These are phyloP conservation scores for Candida takata DNA, from an alignment of 805 yeast genomes.

Conservation along the genomic window DNA sequence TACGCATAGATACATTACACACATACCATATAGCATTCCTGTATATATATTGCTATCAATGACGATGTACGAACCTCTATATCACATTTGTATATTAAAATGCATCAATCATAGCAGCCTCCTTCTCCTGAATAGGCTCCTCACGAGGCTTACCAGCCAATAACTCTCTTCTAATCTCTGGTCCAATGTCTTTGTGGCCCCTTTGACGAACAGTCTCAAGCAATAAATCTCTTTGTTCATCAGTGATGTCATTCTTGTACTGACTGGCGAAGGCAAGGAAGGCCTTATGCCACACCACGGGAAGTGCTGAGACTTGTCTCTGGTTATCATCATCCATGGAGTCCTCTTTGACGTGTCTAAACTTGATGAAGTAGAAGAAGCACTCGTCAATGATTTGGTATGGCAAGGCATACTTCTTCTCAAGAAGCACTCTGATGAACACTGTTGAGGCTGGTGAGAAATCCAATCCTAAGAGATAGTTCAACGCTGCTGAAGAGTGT, in stretches of 20 bases:
- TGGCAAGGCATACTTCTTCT: constrained; percentile 94
- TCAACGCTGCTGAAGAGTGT: constrained; percentile 93
- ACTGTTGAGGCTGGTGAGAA: constrained; percentile 86
- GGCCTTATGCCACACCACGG: constrained; percentile 97
- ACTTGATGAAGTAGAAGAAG: constrained; percentile 90
- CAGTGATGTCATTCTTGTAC: constrained; percentile 96
- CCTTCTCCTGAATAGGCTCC: constrained; percentile 22
- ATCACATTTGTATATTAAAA: constrained; percentile 17
- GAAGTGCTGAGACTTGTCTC: constrained; percentile 48
- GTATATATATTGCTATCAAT: background rate
- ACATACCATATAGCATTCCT: background rate
- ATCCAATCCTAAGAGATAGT: constrained; percentile 74
- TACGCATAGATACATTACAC: background rate
- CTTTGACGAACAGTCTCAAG: constrained; percentile 87
- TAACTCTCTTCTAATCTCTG: constrained; percentile 90
- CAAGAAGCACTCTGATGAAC: constrained; percentile 81
- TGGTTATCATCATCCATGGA: constrained; percentile 33
- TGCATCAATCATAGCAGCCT: constrained; percentile 26
- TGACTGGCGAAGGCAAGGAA: constrained; percentile 91
- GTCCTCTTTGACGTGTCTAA: constrained; percentile 52
- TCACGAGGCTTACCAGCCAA: constrained; percentile 76
- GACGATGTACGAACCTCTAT: background rate
- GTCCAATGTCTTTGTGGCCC: constrained; percentile 82
- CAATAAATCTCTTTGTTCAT: constrained; percentile 92
- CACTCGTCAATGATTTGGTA: constrained; percentile 92